These are phyloP conservation scores for Fraxinus sp. DNA, from an alignment of 305 asterid species.

Conservation along the genomic window DNA sequence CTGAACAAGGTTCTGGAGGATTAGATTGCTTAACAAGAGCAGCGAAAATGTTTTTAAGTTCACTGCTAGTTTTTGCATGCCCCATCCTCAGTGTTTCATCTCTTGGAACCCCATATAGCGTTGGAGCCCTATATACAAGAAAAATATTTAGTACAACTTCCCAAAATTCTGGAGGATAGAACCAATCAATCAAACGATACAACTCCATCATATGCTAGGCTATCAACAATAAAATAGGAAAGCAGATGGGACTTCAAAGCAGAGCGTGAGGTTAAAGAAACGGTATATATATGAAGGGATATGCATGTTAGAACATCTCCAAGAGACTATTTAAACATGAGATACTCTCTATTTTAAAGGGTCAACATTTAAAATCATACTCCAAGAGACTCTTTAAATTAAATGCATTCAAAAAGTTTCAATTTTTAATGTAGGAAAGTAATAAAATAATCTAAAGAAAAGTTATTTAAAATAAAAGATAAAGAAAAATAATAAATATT, in stretches of 20 bases:
- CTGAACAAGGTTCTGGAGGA: constrained; percentile 51
- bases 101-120: constrained; percentile 89
- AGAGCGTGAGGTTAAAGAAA: neutral
- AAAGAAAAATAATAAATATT: no score
- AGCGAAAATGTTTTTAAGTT: constrained; percentile 77
- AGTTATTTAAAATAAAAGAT: no score
- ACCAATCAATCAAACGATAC: constrained; percentile 1
- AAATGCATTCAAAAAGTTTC: no score
- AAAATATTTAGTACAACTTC: constrained; percentile 17
- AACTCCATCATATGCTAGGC: neutral
- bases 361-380: no score
- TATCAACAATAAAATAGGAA: neutral
- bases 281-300: neutral
- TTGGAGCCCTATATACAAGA: constrained; percentile 56
- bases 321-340: no score
- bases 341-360: no score
- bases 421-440: no score
- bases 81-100: constrained; percentile 92
- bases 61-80: constrained; percentile 76
- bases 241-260: neutral
- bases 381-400: no score
- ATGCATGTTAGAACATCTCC: neutral
- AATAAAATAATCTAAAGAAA: no score
- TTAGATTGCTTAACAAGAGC: constrained; percentile 81
- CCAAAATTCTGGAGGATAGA: constrained; percentile 1